These are phyloP conservation scores for Rhizopogon vesiculosus DNA, from an alignment of 768 basidiomycete species.

Conservation along the genomic window DNA sequence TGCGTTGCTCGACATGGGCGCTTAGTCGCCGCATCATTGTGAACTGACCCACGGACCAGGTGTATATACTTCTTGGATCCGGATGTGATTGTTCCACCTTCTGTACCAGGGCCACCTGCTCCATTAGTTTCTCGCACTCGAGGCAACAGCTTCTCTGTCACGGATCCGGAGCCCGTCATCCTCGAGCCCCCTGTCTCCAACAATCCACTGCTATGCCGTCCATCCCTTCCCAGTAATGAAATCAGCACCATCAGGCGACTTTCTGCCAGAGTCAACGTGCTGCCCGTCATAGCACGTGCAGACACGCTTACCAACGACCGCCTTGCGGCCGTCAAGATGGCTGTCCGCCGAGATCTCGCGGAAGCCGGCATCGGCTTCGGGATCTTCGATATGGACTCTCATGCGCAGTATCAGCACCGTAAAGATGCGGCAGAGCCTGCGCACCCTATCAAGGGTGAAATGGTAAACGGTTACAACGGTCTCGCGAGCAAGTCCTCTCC, in stretches of 20 bases:
- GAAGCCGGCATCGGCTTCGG: conserved; percentile 86
- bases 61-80: conserved; percentile 89
- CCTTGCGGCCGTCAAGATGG: conserved; percentile 72
- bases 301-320: conserved; percentile 81
- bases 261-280: conserved; percentile 80
- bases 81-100: conserved; percentile 70
- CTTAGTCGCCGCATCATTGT: conserved; percentile 11
- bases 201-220: conserved; percentile 62
- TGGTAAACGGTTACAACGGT: conserved; percentile 45
- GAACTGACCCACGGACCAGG: conserved; percentile 34
- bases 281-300: conserved; percentile 80
- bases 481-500: conserved; percentile 49
- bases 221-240: conserved; percentile 65
- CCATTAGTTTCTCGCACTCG: conserved; percentile 67
- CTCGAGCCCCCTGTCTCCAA: conserved; percentile 75
- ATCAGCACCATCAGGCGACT: conserved; percentile 75
- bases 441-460: conserved; percentile 44
- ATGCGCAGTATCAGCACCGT: conserved; percentile 40
- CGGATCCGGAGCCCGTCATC: conserved; percentile 72
- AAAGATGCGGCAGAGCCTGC: conserved; percentile 39
- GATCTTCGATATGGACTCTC: conserved; percentile 76
- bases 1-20: conserved; percentile 38
- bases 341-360: conserved; percentile 75
- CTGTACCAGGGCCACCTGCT: conserved; percentile 59
- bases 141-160: conserved; percentile 66